Base-by-base conservation (phyloP, 805 yeast genomes). In the Helenozyma rhizophorensis region DNA sequence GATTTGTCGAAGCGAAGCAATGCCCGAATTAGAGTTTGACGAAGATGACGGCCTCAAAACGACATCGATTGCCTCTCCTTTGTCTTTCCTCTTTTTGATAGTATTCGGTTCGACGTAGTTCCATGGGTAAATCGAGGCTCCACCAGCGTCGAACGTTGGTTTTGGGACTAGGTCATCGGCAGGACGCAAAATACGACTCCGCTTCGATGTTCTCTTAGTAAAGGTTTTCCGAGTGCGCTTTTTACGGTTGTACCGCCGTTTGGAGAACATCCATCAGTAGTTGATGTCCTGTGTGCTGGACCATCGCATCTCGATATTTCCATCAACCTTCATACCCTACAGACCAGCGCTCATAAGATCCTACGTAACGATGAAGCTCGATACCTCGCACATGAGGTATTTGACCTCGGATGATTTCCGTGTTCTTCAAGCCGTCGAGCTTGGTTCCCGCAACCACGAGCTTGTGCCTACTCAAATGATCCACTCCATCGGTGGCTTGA, bases 321-420 rank as follows among this genome's bases (percentile, higher is more conserved):
- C 7, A 17, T 8, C 19, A 17, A 17, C 19, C 19, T 6, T 8
- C 7, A 8, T 6, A 17, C 7, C 19, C 8, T 17, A 17, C 19
- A 17, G 5, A 17, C 19, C 19, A 17, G 8, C n/a, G n/a, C n/a
- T n/a, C n/a, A n/a, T n/a, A n/a, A 36, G n/a, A 16, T 23, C 26
- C 25, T 27, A 66, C n/a, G n/a, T n/a, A n/a, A n/a, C 30, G 23
- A 90, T 93, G 97, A 93, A 88, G 73, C 68, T 93, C 33, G 97
- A 93, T 48, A 84, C 94, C 0, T 70, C 93, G 7, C 94, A 87
- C 58, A 86, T 93, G 96, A 73, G 97, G 56, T 93, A 93, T 55
- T 66, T 93, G 54, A 80, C 95, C 43, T 70, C 81, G 6, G 97
- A 88, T 43, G 98, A 93, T 63, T 93, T 86, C 68, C 73, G 83